A percentile compares a stretch with the other conserved stretches of the same genome.
phyloP scores from a whole-genome alignment of 2,329 filamentous ascomycete species.

The Cercospora sp. region DNA sequence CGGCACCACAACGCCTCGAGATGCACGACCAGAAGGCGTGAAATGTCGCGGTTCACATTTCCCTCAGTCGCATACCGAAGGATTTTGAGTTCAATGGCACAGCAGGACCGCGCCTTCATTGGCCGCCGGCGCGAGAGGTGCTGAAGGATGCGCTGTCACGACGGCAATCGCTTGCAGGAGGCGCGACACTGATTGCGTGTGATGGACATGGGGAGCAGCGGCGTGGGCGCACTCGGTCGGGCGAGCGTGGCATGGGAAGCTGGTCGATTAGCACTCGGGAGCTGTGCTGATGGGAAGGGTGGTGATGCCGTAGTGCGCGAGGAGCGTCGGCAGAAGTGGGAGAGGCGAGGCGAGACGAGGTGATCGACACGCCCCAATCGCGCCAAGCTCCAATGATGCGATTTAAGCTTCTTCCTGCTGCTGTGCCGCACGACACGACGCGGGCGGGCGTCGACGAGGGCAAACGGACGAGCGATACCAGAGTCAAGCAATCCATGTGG shows the following conservation, averaged over 20 bases:
- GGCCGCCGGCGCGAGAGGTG: background rate
- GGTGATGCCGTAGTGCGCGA: background rate
- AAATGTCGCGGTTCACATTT: background rate
- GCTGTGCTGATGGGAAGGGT: background rate
- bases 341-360: background rate
- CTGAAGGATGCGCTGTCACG: background rate
- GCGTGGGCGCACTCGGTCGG: background rate
- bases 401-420: background rate
- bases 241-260: background rate
- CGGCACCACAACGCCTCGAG: background rate
- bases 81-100: background rate
- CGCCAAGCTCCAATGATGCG: background rate
- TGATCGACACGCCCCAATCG: background rate
- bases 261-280: background rate
- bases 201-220: background rate
- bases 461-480: background rate
- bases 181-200: background rate
- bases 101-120: background rate
- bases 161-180: background rate
- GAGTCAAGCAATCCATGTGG: background rate
- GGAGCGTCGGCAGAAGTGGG: background rate
- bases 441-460: background rate
- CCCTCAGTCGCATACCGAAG: background rate
- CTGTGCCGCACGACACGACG: background rate
- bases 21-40: background rate